Evolutionary conservation across 2,329 filamentous ascomycete genomes (phyloP), one percentile per base, ranked within the genome.

Genomic region (Microcyclospora pomicola): DNA sequence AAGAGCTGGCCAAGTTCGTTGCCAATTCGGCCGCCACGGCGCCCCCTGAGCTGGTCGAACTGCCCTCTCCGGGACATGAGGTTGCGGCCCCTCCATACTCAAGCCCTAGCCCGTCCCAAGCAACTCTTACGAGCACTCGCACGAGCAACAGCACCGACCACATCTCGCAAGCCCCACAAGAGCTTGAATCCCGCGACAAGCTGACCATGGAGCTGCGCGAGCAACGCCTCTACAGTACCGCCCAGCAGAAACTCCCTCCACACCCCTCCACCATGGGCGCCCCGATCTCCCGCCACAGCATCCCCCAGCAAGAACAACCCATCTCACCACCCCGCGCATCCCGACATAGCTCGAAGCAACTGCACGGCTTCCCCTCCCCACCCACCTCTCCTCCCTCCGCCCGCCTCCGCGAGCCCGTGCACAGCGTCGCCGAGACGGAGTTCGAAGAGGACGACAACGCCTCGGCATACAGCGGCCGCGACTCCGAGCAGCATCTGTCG

Each of bases 1-100:
- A 53, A 12, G 53, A 56, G 15, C 45, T 57, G 9, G 45, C 49
- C 7, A 56, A 53, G 39, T 49, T 43, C 35, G 52, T 44, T 9
- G 27, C 27, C n/a, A 34, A 15, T 7, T 24, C 19, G 7, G 19
- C 19, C 15, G 28, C 36, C 13, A 40, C 24, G 14, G 39, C 43
- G 2, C 37, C 40, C 6, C 27, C 35, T 10, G 44, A 46, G 9
- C 40, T 43, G 11, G 30, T 34, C 10, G 28, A 36, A 24, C 42
- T 35, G 15, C 29, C 41, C 9, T 40, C 42, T 24, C 40, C 42
- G 10, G 19, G n/a, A 5, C 4, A 31, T 9, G 30, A 31, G n/a
- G 9, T 13, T 9, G 4, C 30, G n/a, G 30, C 30, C 15, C 30
- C 30, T 5, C n/a, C 30, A 31, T 31, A 31, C 30, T 2, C 36